Percentiles rank a stretch among this genome's conserved stretches.
Evolutionary conservation across 2,329 filamentous ascomycete genomes (phyloP).

Genomic region (Fusarium brachygibbosum): DNA sequence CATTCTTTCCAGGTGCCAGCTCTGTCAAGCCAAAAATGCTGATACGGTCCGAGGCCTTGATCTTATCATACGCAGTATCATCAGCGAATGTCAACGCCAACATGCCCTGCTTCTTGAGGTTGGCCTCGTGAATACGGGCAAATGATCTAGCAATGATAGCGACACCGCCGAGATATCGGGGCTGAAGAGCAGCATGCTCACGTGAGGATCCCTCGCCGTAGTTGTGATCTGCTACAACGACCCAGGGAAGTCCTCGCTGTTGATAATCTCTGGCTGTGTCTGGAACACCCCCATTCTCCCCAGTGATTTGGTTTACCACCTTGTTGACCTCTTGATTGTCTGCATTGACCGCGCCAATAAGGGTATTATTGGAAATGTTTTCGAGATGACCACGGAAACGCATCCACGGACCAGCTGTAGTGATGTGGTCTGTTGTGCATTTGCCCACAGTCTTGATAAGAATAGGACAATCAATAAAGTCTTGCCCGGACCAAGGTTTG

Average conservation of each 20-base stretch:
- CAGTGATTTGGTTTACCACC: conserved; percentile 10
- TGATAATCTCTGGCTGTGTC: conserved; percentile 19
- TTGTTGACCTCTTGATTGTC: conserved; percentile 86
- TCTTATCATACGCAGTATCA: conserved; percentile 88
- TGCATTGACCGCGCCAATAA: conserved; percentile 78
- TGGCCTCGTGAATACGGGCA: conserved; percentile 94
- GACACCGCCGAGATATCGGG: conserved; percentile 85
- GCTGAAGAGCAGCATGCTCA: conserved; percentile 92
- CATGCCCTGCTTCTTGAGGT: conserved; percentile 96
- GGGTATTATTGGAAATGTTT: conserved; percentile 66
- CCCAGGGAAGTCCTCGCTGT: conserved; percentile 66
- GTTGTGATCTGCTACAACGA: conserved; percentile 97
- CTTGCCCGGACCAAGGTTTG: conserved; percentile 9
- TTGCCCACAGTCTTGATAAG: conserved; percentile 55
- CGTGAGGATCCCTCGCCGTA: conserved; percentile 94
- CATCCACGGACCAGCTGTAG: conserved; percentile 56
- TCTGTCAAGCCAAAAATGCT: conserved; percentile 20
- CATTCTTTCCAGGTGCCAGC: conserved; percentile 10
- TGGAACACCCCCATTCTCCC: background rate
- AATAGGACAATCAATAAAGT: conserved; percentile 39
- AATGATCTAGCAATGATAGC: conserved; percentile 91
- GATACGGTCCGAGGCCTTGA: conserved; percentile 56
- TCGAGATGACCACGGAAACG: conserved; percentile 57
- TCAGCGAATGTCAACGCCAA: conserved; percentile 92
- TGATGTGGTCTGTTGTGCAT: conserved; percentile 58